A percentile compares a stretch with the other conserved stretches of the same genome.
Conservation (phyloP, 805 yeast genomes). For the Lipomyces anomalus region DNA sequence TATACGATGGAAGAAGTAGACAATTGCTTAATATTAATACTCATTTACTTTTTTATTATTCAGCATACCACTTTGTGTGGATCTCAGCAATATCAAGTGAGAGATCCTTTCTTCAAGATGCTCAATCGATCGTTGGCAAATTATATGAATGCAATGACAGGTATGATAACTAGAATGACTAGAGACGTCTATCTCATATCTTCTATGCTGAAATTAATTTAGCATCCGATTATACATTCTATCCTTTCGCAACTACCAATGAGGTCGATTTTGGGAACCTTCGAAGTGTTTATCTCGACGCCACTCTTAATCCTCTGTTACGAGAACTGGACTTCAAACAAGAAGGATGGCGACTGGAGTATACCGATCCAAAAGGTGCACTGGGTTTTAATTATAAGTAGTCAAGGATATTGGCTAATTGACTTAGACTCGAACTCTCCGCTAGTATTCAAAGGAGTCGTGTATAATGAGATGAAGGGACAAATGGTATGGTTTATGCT, state of each 20-base stretch:
- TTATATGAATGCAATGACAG: conserved; percentile 97
- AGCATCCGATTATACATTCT: conserved; percentile 91
- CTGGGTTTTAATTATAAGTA: neutral
- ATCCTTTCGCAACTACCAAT: conserved; percentile 95
- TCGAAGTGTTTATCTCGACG: conserved; percentile 80
- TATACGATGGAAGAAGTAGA: no score
- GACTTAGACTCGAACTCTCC: conserved; percentile 54
- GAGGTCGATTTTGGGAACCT: conserved; percentile 71
- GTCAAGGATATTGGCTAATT: neutral
- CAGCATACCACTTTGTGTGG: conserved; percentile 94
- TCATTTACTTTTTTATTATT: neutral
- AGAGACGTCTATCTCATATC: no score
- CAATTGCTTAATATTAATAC: no score
- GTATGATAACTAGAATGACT: neutral
- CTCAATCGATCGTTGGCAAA: conserved; percentile 87
- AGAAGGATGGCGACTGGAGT: conserved; percentile 97
- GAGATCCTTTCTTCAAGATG: conserved; percentile 98
- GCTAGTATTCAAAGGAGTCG: conserved; percentile 85
- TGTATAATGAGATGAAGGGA: conserved; percentile 97
- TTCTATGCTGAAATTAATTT: neutral
- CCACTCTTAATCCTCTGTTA: conserved; percentile 76
- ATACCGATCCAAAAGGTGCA: conserved; percentile 37
- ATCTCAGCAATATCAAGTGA: conserved; percentile 80
- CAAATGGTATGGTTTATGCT: conserved; percentile 44
- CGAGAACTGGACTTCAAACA: conserved; percentile 78